A percentile compares a stretch with the other conserved stretches of the same genome.
Evolutionary conservation across 768 basidiomycete genomes (phyloP).

Genomic region (Phylloporus sp.): DNA sequence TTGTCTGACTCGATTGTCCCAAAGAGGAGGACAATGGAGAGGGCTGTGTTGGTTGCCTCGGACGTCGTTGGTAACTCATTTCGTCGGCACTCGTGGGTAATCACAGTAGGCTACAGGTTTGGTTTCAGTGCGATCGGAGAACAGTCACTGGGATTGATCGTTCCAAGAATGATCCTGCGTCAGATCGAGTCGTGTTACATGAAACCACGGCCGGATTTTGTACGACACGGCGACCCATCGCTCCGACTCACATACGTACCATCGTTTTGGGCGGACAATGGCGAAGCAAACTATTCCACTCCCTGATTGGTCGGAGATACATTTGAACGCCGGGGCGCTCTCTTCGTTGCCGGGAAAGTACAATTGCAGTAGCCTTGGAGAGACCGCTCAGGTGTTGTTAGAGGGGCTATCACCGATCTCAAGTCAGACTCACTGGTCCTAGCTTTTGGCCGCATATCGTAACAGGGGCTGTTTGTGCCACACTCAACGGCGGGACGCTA

Average conservation of each 20-base stretch:
- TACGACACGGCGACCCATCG: background rate
- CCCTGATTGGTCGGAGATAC: background rate
- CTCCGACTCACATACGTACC: background rate
- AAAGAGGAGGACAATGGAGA: constrained; percentile 13
- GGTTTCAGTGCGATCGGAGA: background rate
- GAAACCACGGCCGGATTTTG: background rate
- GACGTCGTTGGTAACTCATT: background rate
- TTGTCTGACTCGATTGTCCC: background rate
- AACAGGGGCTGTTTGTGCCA: too few relatives aligned
- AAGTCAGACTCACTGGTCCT: background rate
- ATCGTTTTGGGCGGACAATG: constrained; percentile 11
- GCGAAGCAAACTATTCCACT: constrained; percentile 4
- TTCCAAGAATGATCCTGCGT: too few relatives aligned
- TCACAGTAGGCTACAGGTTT: too few relatives aligned
- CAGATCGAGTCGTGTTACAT: background rate
- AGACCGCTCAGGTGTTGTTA: too few relatives aligned
- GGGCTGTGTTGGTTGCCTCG: background rate
- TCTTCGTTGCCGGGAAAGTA: too few relatives aligned
- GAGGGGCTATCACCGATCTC: too few relatives aligned
- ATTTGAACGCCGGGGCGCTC: background rate
- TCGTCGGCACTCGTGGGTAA: background rate
- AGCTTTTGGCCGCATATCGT: too few relatives aligned
- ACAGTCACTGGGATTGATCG: background rate
- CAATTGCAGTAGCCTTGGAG: background rate
- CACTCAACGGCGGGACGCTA: too few relatives aligned